Evolutionary conservation across 257 asterid species (phyloP).

Genomic region (Capsicum baccatum): DNA sequence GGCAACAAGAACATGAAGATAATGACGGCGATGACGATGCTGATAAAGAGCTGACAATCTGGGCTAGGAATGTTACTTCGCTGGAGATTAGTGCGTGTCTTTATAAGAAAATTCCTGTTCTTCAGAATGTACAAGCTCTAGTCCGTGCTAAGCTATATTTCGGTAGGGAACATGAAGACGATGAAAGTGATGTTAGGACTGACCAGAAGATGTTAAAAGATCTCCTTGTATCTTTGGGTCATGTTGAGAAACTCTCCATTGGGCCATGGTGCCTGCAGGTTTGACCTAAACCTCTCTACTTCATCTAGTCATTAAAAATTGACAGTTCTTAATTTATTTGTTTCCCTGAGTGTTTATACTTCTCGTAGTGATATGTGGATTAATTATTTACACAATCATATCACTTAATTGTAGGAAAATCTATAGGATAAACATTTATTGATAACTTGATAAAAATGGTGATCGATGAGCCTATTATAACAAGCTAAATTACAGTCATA

Average conservation of each 20-base stretch:
- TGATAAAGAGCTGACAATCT: background rate
- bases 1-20: background rate
- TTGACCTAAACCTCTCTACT: background rate
- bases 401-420: background rate
- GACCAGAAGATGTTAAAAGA: background rate
- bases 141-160: background rate
- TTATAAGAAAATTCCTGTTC: background rate
- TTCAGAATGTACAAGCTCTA: background rate
- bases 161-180: background rate
- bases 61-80: background rate
- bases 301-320: background rate
- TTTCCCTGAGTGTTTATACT: background rate
- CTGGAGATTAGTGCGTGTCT: background rate
- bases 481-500: background rate
- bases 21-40: background rate
- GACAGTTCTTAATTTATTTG: background rate
- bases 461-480: background rate
- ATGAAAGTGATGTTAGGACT: background rate
- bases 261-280: conserved; percentile 18
- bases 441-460: background rate
- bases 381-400: background rate
- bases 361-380: background rate
- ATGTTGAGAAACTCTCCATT: conserved; percentile 15
- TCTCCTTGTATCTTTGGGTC: background rate
- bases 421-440: too few relatives aligned